Base-by-base conservation (phyloP, 495 filamentous ascomycete genomes). In the Choiromyces venosus region DNA sequence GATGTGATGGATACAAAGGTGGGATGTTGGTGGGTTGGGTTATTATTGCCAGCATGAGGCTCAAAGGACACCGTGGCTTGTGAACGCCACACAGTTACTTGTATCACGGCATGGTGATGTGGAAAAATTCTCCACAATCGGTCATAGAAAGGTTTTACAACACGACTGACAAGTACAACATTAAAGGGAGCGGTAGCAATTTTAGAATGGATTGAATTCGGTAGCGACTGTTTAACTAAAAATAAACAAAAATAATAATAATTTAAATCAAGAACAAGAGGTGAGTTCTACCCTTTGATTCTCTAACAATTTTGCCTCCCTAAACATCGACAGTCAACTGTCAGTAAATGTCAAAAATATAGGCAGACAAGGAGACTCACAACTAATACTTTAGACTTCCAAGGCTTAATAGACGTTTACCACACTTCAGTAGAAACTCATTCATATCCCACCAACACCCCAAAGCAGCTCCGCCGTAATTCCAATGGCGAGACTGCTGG, bases 391-490 rank as follows among this genome's bases (percentile, higher is more conserved):
- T 61, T 33, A 29, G 12, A 5, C 18, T 33, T 9, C 25, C 25
- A 61, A 61, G 25, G 25, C 25, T 56, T 12, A 61, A 33, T 14
- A 33, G 25, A 61, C 52, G 52, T 61, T 61, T 61, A 61, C 25
- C 52, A 61, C 52, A 61, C 10, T 33, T 61, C 25, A 25, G 52
- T 10, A 61, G 25, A 61, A 16, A 61, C 25, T 12, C 12, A 12
- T 29, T 5, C 25, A 61, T 29, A 61, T 29, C 12, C 52, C 52
- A 61, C 52, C 25, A 61, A 61, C 52, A 61, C 25, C 52, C 25
- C 25, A 14, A 61, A 71, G 56, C 70, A 71, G 61, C 52, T 65
- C 70, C 61, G 61, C 61, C 70, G 44, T 35, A 71, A 42, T 71
- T n/a, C 40, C 37, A 42, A 37, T 21, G 61, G 56, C 61, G 10